Percentiles rank a stretch among this genome's conserved stretches.
Conservation (phyloP, 2,329 filamentous ascomycete species). For the Penicillium polonicum region DNA sequence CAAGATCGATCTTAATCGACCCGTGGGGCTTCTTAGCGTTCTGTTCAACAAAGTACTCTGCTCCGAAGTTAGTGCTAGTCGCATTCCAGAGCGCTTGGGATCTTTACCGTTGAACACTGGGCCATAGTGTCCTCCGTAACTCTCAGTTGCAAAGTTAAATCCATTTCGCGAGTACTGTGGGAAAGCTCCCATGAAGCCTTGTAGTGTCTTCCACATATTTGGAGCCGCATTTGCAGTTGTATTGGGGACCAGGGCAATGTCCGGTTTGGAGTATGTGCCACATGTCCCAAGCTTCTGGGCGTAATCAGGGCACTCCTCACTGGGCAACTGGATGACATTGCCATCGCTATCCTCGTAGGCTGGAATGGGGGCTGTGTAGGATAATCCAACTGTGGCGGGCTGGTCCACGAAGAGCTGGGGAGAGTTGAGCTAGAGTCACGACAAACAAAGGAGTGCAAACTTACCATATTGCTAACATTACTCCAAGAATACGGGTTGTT, state of each 20-base stretch:
- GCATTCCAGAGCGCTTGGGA: not conserved
- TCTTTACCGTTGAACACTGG: not conserved
- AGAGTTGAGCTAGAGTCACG: not conserved
- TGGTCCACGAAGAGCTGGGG: not conserved
- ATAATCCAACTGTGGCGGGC: slow-evolving; percentile 1
- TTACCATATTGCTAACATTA: slow-evolving; percentile 2
- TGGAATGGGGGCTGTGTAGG: slow-evolving; percentile 1
- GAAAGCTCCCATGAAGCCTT: slow-evolving; percentile 64
- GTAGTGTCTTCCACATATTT: slow-evolving; percentile 61
- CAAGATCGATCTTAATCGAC: slow-evolving; percentile 17
- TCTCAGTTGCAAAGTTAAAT: slow-evolving; percentile 43
- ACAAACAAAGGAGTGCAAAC: not conserved
- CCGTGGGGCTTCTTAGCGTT: not conserved
- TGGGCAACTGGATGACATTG: not conserved
- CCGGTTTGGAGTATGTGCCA: slow-evolving; percentile 29
- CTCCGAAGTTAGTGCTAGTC: not conserved
- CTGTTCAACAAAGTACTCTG: not conserved
- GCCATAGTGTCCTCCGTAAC: slow-evolving; percentile 1
- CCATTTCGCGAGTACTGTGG: slow-evolving; percentile 51
- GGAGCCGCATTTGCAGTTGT: slow-evolving; percentile 55
- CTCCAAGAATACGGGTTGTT: slow-evolving; percentile 5
- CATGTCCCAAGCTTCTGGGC: not conserved
- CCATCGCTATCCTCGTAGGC: not conserved
- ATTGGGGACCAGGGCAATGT: slow-evolving; percentile 53
- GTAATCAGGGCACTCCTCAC: not conserved